Evolutionary conservation across 164 flowering plant species (phyloP), one percentile per base, ranked within the genome.

Genomic region (Magnolia changhungtana): DNA sequence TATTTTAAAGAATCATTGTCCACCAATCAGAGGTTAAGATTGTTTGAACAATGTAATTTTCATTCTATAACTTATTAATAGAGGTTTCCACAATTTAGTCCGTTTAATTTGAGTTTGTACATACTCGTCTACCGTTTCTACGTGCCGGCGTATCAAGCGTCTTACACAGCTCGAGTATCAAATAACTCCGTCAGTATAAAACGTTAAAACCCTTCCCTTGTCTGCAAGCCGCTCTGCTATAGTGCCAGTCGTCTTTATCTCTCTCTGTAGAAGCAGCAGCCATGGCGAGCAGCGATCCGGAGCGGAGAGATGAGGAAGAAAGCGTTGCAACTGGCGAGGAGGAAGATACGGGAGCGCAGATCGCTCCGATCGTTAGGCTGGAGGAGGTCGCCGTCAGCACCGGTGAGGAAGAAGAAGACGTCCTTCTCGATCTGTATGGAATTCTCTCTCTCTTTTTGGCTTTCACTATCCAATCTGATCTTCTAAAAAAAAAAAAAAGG

Each of bases 281-380:
- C 2, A 87, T 88, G 90, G 83, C 90, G 19, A 82, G 78, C 75
- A 79, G 67, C 65, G 85, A 88, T 64, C 82, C 88, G 63, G 88
- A 86, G 76, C 88, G 79, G 82, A 80, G 82, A 75, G 90, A 87
- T n/a, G 94, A 86, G 37, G 92, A 86, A n/a, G 86, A 83, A 27
- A 29, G 13, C 11, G 18, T 50, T 14, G 84, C 84, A n/a, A 80
- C 82, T 59, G 87, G 76, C 7, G 98, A 92, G 7, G 98, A 93
- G 10, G 98, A 94, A 74, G 97, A 92, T 76, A 92, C 97, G 63
- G 98, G 98, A 45, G 98, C 97, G 8, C 92, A 89, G 75, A 86
- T 94, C 16, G 93, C 97, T 7, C 98, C 98, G 24, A 91, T 94
- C 79, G 87, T 91, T 64, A 88, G 69, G 81, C 96, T 94, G 51